Conservation (phyloP, 495 filamentous ascomycete genomes). For the Parathielavia hyrcaniae region DNA sequence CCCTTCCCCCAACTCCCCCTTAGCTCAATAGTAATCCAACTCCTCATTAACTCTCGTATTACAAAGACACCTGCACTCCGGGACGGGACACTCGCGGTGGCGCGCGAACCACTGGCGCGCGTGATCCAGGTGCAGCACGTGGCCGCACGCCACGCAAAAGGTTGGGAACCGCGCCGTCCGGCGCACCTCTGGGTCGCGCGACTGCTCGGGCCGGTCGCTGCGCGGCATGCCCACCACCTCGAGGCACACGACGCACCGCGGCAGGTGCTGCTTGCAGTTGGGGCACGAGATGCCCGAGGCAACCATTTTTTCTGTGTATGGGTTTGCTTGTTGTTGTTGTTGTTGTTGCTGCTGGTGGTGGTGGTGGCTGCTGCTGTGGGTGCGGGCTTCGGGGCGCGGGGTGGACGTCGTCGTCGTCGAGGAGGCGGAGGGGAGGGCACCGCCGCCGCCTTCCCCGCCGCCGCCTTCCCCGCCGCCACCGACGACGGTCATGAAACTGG, state of each 20-base stretch:
- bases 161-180: slow-evolving; percentile 53
- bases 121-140: slow-evolving; percentile 85
- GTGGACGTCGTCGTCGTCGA: slow-evolving; percentile 8
- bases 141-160: slow-evolving; percentile 83
- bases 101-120: slow-evolving; percentile 79
- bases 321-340: slow-evolving; percentile 30
- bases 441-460: no score
- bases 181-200: slow-evolving; percentile 45
- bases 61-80: slow-evolving; percentile 84
- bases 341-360: no score
- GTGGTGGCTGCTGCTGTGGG: no score
- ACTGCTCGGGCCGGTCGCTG: slow-evolving; percentile 44
- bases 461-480: background rate
- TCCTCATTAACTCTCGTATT: slow-evolving; percentile 47
- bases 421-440: background rate
- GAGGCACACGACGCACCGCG: slow-evolving; percentile 82
- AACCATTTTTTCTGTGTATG: slow-evolving; percentile 42
- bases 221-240: slow-evolving; percentile 77
- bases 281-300: slow-evolving; percentile 63
- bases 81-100: slow-evolving; percentile 78
- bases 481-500: background rate
- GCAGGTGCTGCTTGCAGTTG: slow-evolving; percentile 78
- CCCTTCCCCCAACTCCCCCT: no score
- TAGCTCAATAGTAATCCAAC: slow-evolving; percentile 44
- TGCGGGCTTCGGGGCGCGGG: slow-evolving; percentile 14